These are phyloP conservation scores for Mucuna pruriens DNA, from an alignment of 306 rosid species.

Conservation along the genomic window DNA sequence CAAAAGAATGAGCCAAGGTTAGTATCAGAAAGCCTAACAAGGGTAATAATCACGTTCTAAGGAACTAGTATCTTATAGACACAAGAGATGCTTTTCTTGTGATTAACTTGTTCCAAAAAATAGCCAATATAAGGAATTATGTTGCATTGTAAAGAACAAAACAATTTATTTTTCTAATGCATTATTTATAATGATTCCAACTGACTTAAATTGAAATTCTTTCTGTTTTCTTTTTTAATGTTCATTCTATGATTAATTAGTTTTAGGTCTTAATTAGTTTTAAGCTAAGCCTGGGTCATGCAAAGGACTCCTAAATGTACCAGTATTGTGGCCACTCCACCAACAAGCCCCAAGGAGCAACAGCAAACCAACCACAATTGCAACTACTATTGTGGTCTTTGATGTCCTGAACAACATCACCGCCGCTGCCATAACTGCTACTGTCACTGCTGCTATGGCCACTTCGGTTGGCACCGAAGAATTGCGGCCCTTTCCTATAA, in stretches of 20 bases:
- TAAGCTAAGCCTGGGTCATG: slow-evolving; percentile 63
- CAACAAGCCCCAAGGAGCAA: slow-evolving; percentile 74
- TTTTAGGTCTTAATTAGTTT: slow-evolving; percentile 43
- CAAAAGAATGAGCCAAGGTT: background rate
- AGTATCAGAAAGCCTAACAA: background rate
- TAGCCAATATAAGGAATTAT: slow-evolving; percentile 17
- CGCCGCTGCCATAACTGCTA: slow-evolving; percentile 78
- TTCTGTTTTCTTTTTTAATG: slow-evolving; percentile 26
- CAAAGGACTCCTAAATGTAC: slow-evolving; percentile 63
- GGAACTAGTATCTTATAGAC: slow-evolving; percentile 1
- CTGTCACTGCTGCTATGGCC: slow-evolving; percentile 78
- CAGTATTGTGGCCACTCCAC: slow-evolving; percentile 74
- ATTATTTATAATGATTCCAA: slow-evolving; percentile 28
- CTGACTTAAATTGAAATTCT: slow-evolving; percentile 21
- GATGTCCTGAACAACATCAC: slow-evolving; percentile 70
- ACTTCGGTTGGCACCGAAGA: slow-evolving; percentile 75
- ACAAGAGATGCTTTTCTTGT: background rate
- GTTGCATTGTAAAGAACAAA: slow-evolving; percentile 20
- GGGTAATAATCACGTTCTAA: slow-evolving; percentile 20
- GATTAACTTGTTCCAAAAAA: slow-evolving; percentile 24
- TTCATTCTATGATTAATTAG: slow-evolving; percentile 34
- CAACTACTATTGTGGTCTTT: slow-evolving; percentile 65
- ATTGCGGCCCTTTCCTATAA: slow-evolving; percentile 82
- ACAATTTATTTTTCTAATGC: slow-evolving; percentile 22
- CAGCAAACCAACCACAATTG: slow-evolving; percentile 76